Conservation (phyloP, 352 stramenopile genomes). For the Phytophthora multivora region DNA sequence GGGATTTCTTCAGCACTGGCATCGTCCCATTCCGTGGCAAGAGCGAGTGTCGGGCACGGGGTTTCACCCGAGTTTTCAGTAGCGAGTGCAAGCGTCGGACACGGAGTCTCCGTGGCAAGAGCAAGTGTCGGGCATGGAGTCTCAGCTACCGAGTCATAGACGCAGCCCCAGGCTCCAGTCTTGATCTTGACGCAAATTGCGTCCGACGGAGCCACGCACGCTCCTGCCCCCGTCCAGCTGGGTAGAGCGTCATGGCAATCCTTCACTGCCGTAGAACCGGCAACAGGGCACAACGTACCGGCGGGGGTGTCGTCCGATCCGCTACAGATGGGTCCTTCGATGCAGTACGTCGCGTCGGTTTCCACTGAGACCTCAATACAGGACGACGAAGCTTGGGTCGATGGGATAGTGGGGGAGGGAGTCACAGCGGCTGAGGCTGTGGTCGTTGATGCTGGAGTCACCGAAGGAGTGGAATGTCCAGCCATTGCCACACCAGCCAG, state of each 20-base stretch:
- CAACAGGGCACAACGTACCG: conserved; percentile 49
- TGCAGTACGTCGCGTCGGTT: conserved; percentile 68
- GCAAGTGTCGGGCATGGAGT: conserved; percentile 12
- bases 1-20: background rate
- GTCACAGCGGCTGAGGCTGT: conserved; percentile 1
- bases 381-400: conserved; percentile 1
- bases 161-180: conserved; percentile 42
- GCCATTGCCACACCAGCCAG: conserved; percentile 12
- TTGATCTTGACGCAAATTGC: conserved; percentile 58
- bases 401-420: background rate
- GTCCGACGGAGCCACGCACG: conserved; percentile 53
- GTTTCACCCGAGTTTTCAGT: background rate
- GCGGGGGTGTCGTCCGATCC: conserved; percentile 41
- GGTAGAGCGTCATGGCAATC: conserved; percentile 51
- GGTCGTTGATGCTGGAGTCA: conserved; percentile 17
- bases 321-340: conserved; percentile 59
- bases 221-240: conserved; percentile 43
- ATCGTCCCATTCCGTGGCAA: background rate
- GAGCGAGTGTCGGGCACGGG: conserved; percentile 10
- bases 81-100: too few relatives aligned
- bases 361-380: conserved; percentile 63
- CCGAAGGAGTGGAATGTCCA: conserved; percentile 3
- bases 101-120: conserved; percentile 1
- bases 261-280: conserved; percentile 48
- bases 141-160: conserved; percentile 3